Evolutionary conservation across 2,329 filamentous ascomycete genomes (phyloP).

Genomic region (Huntiella bhutanensis): DNA sequence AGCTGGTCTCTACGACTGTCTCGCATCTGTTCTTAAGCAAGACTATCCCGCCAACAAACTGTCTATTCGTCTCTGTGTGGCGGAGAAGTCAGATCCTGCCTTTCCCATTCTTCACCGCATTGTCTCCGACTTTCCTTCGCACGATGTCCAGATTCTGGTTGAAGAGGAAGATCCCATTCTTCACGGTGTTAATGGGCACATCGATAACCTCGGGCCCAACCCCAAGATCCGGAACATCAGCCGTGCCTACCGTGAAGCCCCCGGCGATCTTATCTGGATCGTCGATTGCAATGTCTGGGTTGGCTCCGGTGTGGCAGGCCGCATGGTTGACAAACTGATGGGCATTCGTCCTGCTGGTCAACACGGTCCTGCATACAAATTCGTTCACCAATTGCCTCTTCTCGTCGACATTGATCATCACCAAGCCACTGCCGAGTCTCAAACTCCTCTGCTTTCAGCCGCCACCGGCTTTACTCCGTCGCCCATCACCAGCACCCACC

Average conservation of each 20-base stretch:
- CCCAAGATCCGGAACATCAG: slow-evolving; percentile 98
- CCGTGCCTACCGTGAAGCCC: slow-evolving; percentile 73
- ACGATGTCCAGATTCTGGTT: slow-evolving; percentile 55
- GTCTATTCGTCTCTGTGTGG: slow-evolving; percentile 67
- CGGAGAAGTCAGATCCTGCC: slow-evolving; percentile 55
- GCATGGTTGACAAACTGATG: slow-evolving; percentile 76
- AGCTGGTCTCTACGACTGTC: slow-evolving; percentile 76
- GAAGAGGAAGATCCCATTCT: slow-evolving; percentile 66
- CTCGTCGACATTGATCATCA: slow-evolving; percentile 50
- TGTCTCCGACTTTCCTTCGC: slow-evolving; percentile 50
- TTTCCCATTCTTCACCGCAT: slow-evolving; percentile 54
- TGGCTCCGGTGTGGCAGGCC: slow-evolving; percentile 53
- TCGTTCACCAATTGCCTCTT: slow-evolving; percentile 84
- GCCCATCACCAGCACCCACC: background rate
- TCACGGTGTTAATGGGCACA: slow-evolving; percentile 29
- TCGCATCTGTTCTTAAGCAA: slow-evolving; percentile 69
- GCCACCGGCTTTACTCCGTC: slow-evolving; percentile 1
- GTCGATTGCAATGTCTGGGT: slow-evolving; percentile 96
- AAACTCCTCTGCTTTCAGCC: background rate
- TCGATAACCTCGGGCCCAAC: slow-evolving; percentile 62
- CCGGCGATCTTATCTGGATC: slow-evolving; percentile 80
- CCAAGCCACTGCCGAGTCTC: slow-evolving; percentile 8
- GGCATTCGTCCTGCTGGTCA: slow-evolving; percentile 38
- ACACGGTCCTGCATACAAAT: slow-evolving; percentile 49
- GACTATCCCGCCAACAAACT: slow-evolving; percentile 60